Percentiles rank a stretch among this genome's conserved stretches.
These are phyloP conservation scores for Cordyceps pruinosa DNA, from an alignment of 2,329 filamentous ascomycete species.

Conservation along the genomic window DNA sequence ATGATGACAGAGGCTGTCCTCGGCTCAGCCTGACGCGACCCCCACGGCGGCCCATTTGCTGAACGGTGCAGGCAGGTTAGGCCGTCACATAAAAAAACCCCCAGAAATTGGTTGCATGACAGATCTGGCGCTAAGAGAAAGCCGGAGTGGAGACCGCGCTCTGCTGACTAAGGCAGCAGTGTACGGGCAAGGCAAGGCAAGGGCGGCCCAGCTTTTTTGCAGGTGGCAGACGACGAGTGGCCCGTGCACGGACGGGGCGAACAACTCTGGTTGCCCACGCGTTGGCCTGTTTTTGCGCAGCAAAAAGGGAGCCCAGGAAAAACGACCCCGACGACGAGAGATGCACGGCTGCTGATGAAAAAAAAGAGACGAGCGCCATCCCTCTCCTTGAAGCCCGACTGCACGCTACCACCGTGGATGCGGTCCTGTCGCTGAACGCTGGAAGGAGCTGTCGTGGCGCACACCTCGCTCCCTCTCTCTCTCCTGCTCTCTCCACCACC, in stretches of 20 bases:
- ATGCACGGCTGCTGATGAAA: neutral
- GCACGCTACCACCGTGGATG: neutral
- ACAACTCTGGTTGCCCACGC: neutral
- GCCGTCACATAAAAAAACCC: neutral
- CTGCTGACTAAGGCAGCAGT: constrained; percentile 2
- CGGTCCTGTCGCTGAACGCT: neutral
- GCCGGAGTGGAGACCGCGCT: neutral
- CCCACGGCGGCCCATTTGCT: neutral
- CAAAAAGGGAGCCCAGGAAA: too few relatives aligned
- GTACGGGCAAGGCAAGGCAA: neutral
- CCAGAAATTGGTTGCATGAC: constrained; percentile 1
- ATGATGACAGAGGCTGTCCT: neutral
- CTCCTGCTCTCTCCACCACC: neutral
- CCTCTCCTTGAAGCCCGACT: neutral
- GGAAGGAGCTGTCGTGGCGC: neutral
- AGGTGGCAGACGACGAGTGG: neutral
- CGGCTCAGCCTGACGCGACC: neutral
- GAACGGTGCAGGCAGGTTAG: neutral
- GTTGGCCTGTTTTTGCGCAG: constrained; percentile 12
- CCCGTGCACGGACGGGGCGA: constrained; percentile 8
- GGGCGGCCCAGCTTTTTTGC: too few relatives aligned
- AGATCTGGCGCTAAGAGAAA: constrained; percentile 6
- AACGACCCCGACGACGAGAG: neutral
- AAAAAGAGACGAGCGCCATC: too few relatives aligned
- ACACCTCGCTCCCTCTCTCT: neutral